These are phyloP conservation scores for Penicillium chermesinum DNA, from an alignment of 495 filamentous ascomycete genomes.

Conservation along the genomic window DNA sequence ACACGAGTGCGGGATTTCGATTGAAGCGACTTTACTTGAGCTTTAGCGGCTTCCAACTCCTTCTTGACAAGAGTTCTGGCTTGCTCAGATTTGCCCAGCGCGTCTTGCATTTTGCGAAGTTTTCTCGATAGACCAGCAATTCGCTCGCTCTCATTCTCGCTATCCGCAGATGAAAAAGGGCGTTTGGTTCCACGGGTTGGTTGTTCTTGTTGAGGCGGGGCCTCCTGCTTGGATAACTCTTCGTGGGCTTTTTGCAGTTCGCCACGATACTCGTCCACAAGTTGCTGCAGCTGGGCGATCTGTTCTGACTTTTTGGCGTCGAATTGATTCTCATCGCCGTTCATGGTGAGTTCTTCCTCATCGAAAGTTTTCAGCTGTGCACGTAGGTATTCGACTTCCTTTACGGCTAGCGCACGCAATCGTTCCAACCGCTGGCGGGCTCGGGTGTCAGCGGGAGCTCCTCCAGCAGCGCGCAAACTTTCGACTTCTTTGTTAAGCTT, in stretches of 20 bases:
- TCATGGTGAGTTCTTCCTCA: conserved; percentile 79
- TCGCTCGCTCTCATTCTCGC: conserved; percentile 66
- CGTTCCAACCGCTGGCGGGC: conserved; percentile 72
- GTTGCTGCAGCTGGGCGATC: conserved; percentile 73
- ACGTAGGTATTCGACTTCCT: conserved; percentile 90
- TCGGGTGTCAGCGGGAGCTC: conserved; percentile 41
- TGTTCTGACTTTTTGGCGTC: conserved; percentile 72
- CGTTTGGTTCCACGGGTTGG: conserved; percentile 36
- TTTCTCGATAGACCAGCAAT: conserved; percentile 79
- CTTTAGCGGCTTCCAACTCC: conserved; percentile 65
- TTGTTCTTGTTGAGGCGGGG: conserved; percentile 29
- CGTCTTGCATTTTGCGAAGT: conserved; percentile 77
- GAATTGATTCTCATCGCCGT: conserved; percentile 59
- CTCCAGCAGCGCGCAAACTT: conserved; percentile 47
- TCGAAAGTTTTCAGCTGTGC: conserved; percentile 91
- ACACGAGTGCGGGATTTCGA: conserved; percentile 74
- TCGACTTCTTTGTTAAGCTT: conserved; percentile 62
- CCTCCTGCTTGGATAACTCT: conserved; percentile 63
- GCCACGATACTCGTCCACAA: conserved; percentile 83
- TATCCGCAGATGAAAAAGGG: conserved; percentile 55
- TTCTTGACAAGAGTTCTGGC: conserved; percentile 60
- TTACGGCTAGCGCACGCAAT: conserved; percentile 75
- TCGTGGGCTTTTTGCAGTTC: conserved; percentile 71
- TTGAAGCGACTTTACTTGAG: conserved; percentile 67
- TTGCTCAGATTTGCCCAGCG: conserved; percentile 61